Base-by-base conservation (phyloP, 305 asterid species). In the Solanum hybrid region DNA sequence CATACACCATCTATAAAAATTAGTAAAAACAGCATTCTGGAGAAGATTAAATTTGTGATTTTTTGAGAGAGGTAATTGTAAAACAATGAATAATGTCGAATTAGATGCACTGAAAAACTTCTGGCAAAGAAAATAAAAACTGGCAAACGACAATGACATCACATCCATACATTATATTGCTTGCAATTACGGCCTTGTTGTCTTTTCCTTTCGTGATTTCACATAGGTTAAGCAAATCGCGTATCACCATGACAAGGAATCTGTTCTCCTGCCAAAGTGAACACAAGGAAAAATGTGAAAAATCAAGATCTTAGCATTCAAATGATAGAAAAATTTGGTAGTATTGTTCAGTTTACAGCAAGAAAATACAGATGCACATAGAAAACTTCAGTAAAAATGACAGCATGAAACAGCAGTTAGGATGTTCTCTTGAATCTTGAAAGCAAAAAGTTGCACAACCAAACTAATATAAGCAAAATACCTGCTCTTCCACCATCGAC, bases 401-500 rank as follows among this genome's bases (percentile, higher is more conserved):
- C 45, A 56, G 31, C 32, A 85, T 85, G 45, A 32, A 56, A 85
- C 76, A 87, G 40, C 89, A 72, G 38, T 45, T 32, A 34, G 86
- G 89, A 56, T 27, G 27, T 60, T 78, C 71, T 17, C 73, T 82
- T 82, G 87, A 19, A 45, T 45, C 37, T 17, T 34, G 87, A 10
- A 82, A 82, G 87, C 87, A 82, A 82, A 26, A 56, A 31, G 38
- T 7, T 75, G 80, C 80, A 31, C 38, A 31, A 31, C 38, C 80
- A 75, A 86, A 35, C 36, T 26, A 35, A 7, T 26, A 40, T 37
- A 38, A 87, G 31, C 51, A 17, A 26, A 26, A 11, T 73, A 98
- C 99, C 96, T 98, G 99, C 87, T 98, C 99, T 92, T 97, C 99
- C 93, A 93, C 88, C 99, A 98, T 98, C 31, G 99, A 98, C 88